A percentile compares a stretch with the other conserved stretches of the same genome.
Conservation (phyloP, 495 filamentous ascomycete genomes). For the Daldinia grandis region DNA sequence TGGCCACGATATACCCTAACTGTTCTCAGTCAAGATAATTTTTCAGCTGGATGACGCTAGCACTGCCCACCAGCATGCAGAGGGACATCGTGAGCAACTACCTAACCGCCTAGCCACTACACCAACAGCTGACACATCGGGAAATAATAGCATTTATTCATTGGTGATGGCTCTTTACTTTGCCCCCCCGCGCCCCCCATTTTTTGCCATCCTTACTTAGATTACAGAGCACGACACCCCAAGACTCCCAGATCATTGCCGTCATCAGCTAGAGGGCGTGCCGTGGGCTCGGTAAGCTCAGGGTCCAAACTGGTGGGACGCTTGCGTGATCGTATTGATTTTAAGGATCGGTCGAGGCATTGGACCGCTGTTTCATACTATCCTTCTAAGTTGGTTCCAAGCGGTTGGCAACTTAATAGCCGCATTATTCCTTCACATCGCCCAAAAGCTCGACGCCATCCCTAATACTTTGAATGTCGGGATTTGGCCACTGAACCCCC, state of each 20-base stretch:
- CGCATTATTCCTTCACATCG: background rate
- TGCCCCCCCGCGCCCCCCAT: constrained; percentile 26
- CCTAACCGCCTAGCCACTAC: constrained; percentile 3
- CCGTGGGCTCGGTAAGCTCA: constrained; percentile 41
- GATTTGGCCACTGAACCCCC: background rate
- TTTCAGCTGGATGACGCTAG: constrained; percentile 30
- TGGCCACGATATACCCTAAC: constrained; percentile 16
- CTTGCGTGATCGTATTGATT: constrained; percentile 13
- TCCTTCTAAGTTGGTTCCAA: background rate
- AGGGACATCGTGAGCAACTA: constrained; percentile 17
- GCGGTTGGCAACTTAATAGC: background rate
- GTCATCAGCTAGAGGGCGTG: constrained; percentile 22
- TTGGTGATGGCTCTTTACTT: constrained; percentile 3
- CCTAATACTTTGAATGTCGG: background rate
- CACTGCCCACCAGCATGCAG: background rate
- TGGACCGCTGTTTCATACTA: background rate
- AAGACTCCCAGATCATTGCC: constrained; percentile 25
- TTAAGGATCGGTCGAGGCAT: background rate
- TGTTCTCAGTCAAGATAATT: constrained; percentile 26
- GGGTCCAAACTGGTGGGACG: constrained; percentile 31
- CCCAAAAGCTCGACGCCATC: background rate
- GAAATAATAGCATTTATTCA: constrained; percentile 12
- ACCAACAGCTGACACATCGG: constrained; percentile 20
- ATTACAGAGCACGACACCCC: constrained; percentile 13
- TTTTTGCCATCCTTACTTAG: constrained; percentile 16